These are phyloP conservation scores for Plasmodium fragile DNA, from an alignment of 169 alveolate genomes.

Conservation along the genomic window DNA sequence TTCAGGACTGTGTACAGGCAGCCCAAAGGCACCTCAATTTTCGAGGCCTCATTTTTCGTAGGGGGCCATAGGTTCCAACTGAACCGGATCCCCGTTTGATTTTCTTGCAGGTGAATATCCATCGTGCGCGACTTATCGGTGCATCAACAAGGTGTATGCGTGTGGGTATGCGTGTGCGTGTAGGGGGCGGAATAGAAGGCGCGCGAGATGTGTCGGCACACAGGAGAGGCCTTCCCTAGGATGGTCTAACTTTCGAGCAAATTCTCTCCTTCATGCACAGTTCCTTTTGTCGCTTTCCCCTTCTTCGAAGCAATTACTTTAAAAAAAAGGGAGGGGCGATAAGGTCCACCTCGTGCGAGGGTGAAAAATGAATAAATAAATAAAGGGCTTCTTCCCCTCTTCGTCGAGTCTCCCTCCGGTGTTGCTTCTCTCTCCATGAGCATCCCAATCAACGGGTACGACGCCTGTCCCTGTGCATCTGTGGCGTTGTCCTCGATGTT, in stretches of 20 bases:
- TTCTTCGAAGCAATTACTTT: neutral
- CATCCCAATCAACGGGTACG: neutral
- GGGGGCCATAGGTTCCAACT: conserved; percentile 99
- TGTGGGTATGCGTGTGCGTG: neutral
- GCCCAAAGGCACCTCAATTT: conserved; percentile 97
- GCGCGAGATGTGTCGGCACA: neutral
- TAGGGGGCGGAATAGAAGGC: neutral
- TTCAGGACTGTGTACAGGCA: conserved; percentile 95
- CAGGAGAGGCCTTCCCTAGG: neutral
- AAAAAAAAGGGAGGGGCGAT: neutral
- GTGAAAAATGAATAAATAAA: neutral
- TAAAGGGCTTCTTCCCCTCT: neutral
- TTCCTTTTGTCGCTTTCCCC: neutral
- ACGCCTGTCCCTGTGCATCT: neutral
- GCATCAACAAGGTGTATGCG: neutral
- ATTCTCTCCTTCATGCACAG: neutral
- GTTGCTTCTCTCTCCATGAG: neutral
- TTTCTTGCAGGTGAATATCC: conserved; percentile 90
- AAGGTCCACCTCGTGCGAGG: neutral
- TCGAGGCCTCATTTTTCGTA: conserved; percentile 94
- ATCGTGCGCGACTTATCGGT: conserved; percentile 27
- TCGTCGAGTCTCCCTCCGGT: neutral
- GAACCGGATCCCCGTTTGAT: conserved; percentile 95
- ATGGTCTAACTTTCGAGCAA: neutral
- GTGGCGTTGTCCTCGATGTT: neutral